Conservation (phyloP, 345 rosid species). For the Linum trigynum region DNA sequence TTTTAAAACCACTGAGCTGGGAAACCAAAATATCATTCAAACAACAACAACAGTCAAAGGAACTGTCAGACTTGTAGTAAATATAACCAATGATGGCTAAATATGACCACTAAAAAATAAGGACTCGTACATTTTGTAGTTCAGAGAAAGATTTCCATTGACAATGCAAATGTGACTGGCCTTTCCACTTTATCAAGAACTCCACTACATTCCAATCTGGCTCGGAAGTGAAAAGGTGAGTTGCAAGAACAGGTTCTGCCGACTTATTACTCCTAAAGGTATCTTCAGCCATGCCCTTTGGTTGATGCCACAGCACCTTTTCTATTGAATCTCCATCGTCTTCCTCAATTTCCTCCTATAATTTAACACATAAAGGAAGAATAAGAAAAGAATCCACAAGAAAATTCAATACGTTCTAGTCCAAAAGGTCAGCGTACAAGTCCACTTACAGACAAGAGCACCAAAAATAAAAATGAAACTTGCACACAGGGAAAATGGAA, state of each 20-base stretch:
- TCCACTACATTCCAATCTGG: constrained; percentile 89
- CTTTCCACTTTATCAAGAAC: constrained; percentile 96
- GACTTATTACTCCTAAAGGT: constrained; percentile 48
- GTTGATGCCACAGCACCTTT: constrained; percentile 97
- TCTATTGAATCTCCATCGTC: constrained; percentile 94
- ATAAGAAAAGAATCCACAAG: neutral
- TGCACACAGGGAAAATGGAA: neutral
- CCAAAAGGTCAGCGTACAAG: neutral
- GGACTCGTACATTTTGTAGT: constrained; percentile 66
- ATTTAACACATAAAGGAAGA: constrained; percentile 12
- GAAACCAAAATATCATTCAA: constrained; percentile 19
- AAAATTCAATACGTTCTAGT: neutral
- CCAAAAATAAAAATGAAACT: neutral
- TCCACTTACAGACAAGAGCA: neutral
- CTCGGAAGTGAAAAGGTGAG: constrained; percentile 65
- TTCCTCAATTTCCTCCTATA: constrained; percentile 85
- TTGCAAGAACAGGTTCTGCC: constrained; percentile 57
- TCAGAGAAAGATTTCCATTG: constrained; percentile 84
- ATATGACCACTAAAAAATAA: neutral
- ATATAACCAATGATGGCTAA: neutral
- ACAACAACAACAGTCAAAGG: neutral
- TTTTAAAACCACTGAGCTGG: constrained; percentile 96
- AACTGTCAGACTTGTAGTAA: neutral
- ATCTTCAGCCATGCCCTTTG: constrained; percentile 72
- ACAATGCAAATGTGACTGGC: constrained; percentile 97